phyloP scores from a whole-genome alignment of 2,329 filamentous ascomycete genomes.

The Aspergillus vadensis region DNA sequence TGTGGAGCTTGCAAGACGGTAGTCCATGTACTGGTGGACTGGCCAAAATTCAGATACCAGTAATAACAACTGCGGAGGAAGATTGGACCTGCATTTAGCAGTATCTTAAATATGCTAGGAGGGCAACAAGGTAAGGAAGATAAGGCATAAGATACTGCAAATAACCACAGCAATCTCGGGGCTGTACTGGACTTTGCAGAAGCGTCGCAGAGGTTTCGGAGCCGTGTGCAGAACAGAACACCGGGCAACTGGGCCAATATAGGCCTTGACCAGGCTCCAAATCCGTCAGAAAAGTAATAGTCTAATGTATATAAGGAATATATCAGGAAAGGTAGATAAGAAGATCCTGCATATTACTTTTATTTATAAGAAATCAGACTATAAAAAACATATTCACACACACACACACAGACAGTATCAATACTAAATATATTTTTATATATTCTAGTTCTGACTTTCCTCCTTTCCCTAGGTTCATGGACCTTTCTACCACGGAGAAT shows the following conservation, averaged over 20 bases:
- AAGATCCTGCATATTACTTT: too few species aligned
- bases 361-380: too few species aligned
- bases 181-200: slow-evolving; percentile 16
- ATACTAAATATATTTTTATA: too few species aligned
- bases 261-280: slow-evolving; percentile 17
- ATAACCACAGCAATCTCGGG: not conserved
- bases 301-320: not conserved
- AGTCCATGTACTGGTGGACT: slow-evolving; percentile 24
- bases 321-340: too few species aligned
- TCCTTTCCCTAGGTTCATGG: too few species aligned
- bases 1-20: slow-evolving; percentile 26
- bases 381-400: too few species aligned
- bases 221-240: slow-evolving; percentile 1
- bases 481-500: too few species aligned
- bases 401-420: too few species aligned
- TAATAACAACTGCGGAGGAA: slow-evolving; percentile 3
- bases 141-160: not conserved
- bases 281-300: slow-evolving; percentile 11
- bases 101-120: slow-evolving; percentile 25
- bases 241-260: not conserved
- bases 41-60: slow-evolving; percentile 17
- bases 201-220: too few species aligned
- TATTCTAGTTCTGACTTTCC: too few species aligned
- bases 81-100: slow-evolving; percentile 23
- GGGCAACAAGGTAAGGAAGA: slow-evolving; percentile 16